These are phyloP conservation scores for Retiboletus flavoniger DNA, from an alignment of 1,284 basidiomycete species.

Conservation along the genomic window DNA sequence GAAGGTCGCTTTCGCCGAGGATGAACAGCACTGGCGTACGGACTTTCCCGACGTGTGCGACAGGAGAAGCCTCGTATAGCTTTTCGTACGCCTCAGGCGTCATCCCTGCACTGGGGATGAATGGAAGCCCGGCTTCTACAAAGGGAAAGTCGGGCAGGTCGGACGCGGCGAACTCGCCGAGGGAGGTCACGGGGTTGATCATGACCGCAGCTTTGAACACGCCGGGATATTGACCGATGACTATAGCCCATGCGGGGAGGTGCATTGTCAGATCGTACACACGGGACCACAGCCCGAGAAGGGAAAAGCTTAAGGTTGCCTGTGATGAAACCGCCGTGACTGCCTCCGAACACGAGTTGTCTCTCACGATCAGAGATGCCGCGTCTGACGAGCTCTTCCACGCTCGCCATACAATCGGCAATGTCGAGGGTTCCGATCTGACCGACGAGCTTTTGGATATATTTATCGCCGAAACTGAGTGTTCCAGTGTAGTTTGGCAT, in stretches of 20 bases:
- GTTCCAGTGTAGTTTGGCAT: slow-evolving; percentile 68
- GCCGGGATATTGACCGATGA: no score
- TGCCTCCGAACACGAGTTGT: slow-evolving; percentile 59
- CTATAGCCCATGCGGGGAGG: no score
- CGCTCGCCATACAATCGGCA: slow-evolving; percentile 53
- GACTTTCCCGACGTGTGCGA: slow-evolving; percentile 45
- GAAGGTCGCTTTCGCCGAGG: slow-evolving; percentile 54
- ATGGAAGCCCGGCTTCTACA: no score
- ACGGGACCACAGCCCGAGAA: no score
- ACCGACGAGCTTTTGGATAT: slow-evolving; percentile 44
- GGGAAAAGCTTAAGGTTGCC: no score
- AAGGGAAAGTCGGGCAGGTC: no score
- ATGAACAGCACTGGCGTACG: slow-evolving; percentile 46
- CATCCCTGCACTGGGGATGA: slow-evolving; percentile 35
- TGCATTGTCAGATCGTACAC: no score
- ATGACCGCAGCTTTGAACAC: no score
- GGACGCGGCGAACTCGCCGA: no score
- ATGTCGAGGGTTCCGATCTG: slow-evolving; percentile 64
- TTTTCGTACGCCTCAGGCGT: slow-evolving; percentile 26
- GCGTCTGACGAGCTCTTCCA: slow-evolving; percentile 39
- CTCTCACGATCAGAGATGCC: slow-evolving; percentile 44
- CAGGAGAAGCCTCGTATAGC: no score
- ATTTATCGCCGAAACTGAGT: slow-evolving; percentile 44
- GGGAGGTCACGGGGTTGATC: no score
- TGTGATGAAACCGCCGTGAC: slow-evolving; percentile 37